Evolutionary conservation across 192 early-diverging fungal genomes (phyloP), one percentile per base, ranked within the genome.

Genomic region (Entomortierella chlamydospora): DNA sequence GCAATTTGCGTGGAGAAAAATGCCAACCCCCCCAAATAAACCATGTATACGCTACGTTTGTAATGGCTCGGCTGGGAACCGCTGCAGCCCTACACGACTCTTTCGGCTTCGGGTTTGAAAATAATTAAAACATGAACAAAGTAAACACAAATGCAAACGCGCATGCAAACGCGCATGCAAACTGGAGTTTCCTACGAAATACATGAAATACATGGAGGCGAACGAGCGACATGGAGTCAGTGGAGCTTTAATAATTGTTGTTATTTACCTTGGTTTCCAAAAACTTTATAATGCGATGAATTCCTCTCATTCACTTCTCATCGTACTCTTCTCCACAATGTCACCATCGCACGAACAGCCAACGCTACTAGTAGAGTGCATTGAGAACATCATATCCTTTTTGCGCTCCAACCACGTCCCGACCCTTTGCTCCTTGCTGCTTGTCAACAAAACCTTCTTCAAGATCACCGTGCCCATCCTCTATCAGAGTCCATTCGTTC

Each of bases 371-470:
- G 6, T 61, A n/a, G 76, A 79, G 41, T 79, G 76, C 47, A 31
- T 69, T 11, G 53, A 42, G 18, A 68, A 53, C 29, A 57, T 66
- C 25, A 28, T 79, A 6, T 79, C 76, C 12, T 79, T 60, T 52
- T 60, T 79, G 0, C 61, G 53, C 30, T 61, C 42, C 74, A 68
- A 65, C 26, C 61, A 79, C 6, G 26, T 64, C 0, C 68, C 76
- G 1, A 70, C 68, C 0, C 57, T 79, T 1, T 64, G 33, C 29
- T 70, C 76, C 0, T 52, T 79, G 2, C 50, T 79, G 34, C 61
- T 45, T 9, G 76, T 79, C 57, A 79, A 70, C 76, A 79, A 50
- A 45, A 61, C 68, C 37, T 26, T 79, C 6, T 79, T 66, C 62
- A 37, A 45, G 23, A 31, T 79, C 26, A 70, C 76, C 0, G 25